These are phyloP conservation scores for Xylariaceae sp. DNA, from an alignment of 2,329 filamentous ascomycete species.

Conservation along the genomic window DNA sequence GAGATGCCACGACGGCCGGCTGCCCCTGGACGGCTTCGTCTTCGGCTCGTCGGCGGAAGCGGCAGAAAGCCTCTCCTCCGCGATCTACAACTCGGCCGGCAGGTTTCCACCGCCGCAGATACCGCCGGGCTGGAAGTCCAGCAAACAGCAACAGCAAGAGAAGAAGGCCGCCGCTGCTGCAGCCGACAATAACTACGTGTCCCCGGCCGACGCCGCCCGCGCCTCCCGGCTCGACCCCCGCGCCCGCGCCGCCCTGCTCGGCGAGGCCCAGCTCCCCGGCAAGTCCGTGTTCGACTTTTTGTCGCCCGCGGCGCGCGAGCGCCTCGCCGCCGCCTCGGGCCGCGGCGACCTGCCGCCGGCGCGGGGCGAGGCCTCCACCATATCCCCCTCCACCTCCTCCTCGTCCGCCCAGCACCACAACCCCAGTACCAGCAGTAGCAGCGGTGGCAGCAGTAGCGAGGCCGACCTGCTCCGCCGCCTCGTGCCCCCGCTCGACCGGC, in stretches of 20 bases:
- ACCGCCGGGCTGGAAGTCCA: conserved; percentile 66
- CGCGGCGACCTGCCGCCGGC: conserved; percentile 70
- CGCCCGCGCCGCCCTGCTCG: conserved; percentile 69
- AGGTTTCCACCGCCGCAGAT: conserved; percentile 60
- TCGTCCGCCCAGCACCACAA: conserved; percentile 54
- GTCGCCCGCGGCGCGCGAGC: conserved; percentile 66
- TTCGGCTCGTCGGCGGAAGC: conserved; percentile 50
- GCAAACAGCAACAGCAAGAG: conserved; percentile 35
- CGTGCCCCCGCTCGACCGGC: conserved; percentile 58
- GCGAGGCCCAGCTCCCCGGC: conserved; percentile 72
- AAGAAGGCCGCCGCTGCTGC: conserved; percentile 13
- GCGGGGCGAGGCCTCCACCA: conserved; percentile 63
- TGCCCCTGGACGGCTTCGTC: conserved; percentile 74
- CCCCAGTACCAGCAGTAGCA: no score
- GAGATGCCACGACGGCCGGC: conserved; percentile 75
- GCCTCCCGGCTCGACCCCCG: conserved; percentile 67
- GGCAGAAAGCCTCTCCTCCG: conserved; percentile 33
- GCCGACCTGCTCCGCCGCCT: conserved; percentile 51
- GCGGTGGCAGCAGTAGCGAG: no score
- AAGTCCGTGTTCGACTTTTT: conserved; percentile 97
- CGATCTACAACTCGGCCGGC: conserved; percentile 30
- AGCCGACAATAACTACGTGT: conserved; percentile 10
- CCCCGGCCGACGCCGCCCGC: conserved; percentile 62
- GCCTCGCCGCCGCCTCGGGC: conserved; percentile 68
- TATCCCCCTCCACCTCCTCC: conserved; percentile 54